Evolutionary conservation across 106 monocot species (phyloP), one percentile per base, ranked within the genome.

Genomic region (Chionographis japonica): DNA sequence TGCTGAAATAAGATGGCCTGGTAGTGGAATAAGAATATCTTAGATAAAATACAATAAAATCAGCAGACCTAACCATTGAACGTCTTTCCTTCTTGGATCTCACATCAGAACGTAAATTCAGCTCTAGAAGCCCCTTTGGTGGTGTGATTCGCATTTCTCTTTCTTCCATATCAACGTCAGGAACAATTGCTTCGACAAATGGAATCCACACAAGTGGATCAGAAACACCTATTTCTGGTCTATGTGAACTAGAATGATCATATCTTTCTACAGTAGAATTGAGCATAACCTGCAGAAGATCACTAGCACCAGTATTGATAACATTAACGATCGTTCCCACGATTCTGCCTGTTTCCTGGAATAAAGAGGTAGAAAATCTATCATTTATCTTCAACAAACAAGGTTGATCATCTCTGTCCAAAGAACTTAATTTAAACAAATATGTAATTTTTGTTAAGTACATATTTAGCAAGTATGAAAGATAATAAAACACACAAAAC

Each of bases 151-250:
- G 49, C 87, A 98, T 92, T 77, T 85, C 90, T 82, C 81, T 78
- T 61, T 36, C 83, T 18, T 76, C 78, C 76, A 81, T 75, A 75
- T 93, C 89, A 76, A 98, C 77, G 70, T 87, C 81, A 67, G 90
- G 92, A 70, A 98, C 92, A 75, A 98, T 98, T 63, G 81, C 98
- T 70, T 92, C 78, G 51, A 93, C 98, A 90, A 98, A 98, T 42
- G 98, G 98, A 68, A 98, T 69, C 89, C 86, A 93, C 12, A 98
- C 79, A 64, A 87, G 66, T 42, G 70, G 75, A 65, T 66, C 74
- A 61, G 72, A 73, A 73, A 60, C 43, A 27, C 37, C 53, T 53
- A 13, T 17, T 61, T 77, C 78, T 61, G 58, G 50, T 20, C 69
- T 65, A 54, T 64, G 55, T 53, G 74, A 58, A 66, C 43, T 61